These are phyloP conservation scores for Dictyostelium discoideum DNA, from an alignment of 78 protist species.

Conservation along the genomic window DNA sequence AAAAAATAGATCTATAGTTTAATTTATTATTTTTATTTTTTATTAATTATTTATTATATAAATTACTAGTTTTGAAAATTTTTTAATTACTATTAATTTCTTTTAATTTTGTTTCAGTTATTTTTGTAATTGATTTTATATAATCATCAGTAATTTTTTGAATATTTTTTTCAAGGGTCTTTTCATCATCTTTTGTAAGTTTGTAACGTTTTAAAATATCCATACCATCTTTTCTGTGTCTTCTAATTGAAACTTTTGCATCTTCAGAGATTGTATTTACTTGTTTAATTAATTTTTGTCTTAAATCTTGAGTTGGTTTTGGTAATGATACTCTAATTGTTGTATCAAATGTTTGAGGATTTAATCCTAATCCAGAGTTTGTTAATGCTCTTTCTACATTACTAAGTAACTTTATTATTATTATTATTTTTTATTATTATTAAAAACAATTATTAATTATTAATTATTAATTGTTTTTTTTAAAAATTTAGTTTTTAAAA, in stretches of 20 bases:
- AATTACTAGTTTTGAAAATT: not conserved
- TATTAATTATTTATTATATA: not conserved
- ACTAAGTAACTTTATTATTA: not conserved
- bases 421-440: too few species aligned
- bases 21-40: too few species aligned
- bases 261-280: conserved; percentile 3
- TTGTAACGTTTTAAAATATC: conserved; percentile 27
- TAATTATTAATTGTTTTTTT: too few species aligned
- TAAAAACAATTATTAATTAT: too few species aligned
- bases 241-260: conserved; percentile 38
- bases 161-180: conserved; percentile 24
- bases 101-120: conserved; percentile 28
- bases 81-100: conserved; percentile 32
- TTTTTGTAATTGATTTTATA: conserved; percentile 2
- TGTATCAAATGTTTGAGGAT: conserved; percentile 13
- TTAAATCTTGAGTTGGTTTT: conserved; percentile 68
- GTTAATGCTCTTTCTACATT: conserved; percentile 42
- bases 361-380: conserved; percentile 15
- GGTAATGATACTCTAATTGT: conserved; percentile 31
- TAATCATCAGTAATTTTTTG: conserved; percentile 62
- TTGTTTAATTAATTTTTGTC: conserved; percentile 25
- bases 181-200: conserved; percentile 51
- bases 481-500: too few species aligned
- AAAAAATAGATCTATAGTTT: not conserved
- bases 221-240: conserved; percentile 60